Evolutionary conservation across 768 basidiomycete genomes (phyloP).

Genomic region (Boletus reticulatus): DNA sequence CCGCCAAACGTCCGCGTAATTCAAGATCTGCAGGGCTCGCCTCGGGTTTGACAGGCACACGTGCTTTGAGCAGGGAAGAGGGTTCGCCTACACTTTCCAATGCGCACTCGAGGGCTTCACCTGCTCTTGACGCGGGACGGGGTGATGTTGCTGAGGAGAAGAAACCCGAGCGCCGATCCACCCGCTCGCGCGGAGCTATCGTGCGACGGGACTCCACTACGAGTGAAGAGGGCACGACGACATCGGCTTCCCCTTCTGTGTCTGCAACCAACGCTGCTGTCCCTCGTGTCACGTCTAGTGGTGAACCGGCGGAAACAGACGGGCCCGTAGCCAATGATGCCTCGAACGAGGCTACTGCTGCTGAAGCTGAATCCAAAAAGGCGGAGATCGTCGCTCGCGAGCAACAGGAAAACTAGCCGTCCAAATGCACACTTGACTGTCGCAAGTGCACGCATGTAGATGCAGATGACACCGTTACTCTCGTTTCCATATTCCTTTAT

Average conservation of each 20-base stretch:
- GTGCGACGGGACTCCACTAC: conserved; percentile 50
- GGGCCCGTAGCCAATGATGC: conserved; percentile 1
- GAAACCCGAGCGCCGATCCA: conserved; percentile 43
- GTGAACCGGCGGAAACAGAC: conserved; percentile 17
- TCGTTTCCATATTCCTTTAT: conserved; percentile 4
- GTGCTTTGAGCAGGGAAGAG: conserved; percentile 36
- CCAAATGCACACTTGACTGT: not conserved
- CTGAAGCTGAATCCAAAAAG: conserved; percentile 3
- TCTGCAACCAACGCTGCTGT: conserved; percentile 22
- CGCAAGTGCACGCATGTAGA: not conserved
- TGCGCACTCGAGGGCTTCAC: conserved; percentile 22
- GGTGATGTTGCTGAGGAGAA: conserved; percentile 17
- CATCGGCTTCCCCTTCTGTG: conserved; percentile 34
- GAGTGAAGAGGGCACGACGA: conserved; percentile 43
- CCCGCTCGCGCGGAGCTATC: conserved; percentile 41
- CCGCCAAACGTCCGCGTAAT: conserved; percentile 63
- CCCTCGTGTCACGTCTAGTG: conserved; percentile 9
- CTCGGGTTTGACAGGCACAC: conserved; percentile 13
- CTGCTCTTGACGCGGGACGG: conserved; percentile 15
- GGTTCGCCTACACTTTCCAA: conserved; percentile 40
- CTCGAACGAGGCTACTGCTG: not conserved
- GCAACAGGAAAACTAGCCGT: conserved; percentile 2
- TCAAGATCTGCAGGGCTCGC: conserved; percentile 39
- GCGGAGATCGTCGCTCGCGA: not conserved
- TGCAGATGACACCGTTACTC: not conserved